These are phyloP conservation scores for Ascochyta koolunga DNA, from an alignment of 2,329 filamentous ascomycete species.

Conservation along the genomic window DNA sequence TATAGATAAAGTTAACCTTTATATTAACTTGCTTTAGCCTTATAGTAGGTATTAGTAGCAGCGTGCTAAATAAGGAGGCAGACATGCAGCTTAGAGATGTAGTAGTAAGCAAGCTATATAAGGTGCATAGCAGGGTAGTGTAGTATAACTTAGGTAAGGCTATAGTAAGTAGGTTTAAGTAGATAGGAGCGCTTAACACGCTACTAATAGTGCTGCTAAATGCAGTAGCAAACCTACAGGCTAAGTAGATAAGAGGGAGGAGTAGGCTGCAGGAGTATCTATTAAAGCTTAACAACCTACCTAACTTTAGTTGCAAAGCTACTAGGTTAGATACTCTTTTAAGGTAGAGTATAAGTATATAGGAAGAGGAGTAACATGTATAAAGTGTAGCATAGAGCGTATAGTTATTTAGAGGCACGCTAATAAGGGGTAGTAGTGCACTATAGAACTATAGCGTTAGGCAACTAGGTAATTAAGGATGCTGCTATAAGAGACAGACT, in stretches of 20 bases:
- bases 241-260: not conserved
- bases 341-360: too few species aligned
- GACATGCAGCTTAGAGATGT: slow-evolving; percentile 8
- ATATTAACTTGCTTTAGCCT: slow-evolving; percentile 23
- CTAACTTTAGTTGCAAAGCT: too few species aligned
- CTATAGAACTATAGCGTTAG: too few species aligned
- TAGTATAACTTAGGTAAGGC: slow-evolving; percentile 14
- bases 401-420: too few species aligned
- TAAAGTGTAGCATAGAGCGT: too few species aligned
- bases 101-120: slow-evolving; percentile 4
- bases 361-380: too few species aligned
- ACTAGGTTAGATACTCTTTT: too few species aligned
- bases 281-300: too few species aligned
- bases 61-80: slow-evolving; percentile 1
- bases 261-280: too few species aligned
- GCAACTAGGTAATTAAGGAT: too few species aligned
- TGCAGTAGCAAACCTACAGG: not conserved
- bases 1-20: slow-evolving; percentile 38
- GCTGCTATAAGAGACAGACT: too few species aligned
- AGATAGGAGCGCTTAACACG: not conserved
- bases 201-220: not conserved
- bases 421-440: too few species aligned
- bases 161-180: not conserved
- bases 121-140: slow-evolving; percentile 8
- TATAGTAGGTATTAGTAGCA: slow-evolving; percentile 11